Evolutionary conservation across 164 flowering plant species (phyloP), one percentile per base, ranked within the genome.

Genomic region (Protea cynaroides): DNA sequence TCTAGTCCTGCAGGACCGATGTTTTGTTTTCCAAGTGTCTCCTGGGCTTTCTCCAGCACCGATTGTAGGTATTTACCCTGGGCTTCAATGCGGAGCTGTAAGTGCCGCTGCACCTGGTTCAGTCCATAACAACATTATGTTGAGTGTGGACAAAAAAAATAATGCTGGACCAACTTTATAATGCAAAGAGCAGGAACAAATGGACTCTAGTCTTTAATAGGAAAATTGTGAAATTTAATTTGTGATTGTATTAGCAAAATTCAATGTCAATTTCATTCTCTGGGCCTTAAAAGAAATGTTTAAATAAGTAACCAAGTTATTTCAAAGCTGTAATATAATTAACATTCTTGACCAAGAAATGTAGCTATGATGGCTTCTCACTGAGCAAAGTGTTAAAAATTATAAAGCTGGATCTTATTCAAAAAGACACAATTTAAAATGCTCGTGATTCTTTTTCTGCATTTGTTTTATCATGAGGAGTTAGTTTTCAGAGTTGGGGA

Each of bases 31-130:
- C 90, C 97, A 46, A 92, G 86, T 7, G 97, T 87, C 38, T 86
- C 88, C 56, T 83, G 85, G 7, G 90, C 90, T 78, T 79, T 83
- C 72, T 86, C 88, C 61, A 86, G 72, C 56, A 86, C 85, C 14
- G 82, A 22, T 65, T 86, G 90, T 24, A 86, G 73, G 62, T 86
- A 86, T 66, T 82, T 83, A 13, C 87, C 87, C 66, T 82, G 86
- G 38, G 86, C 84, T 64, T 86, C 88, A 34, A 83, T 92, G 2
- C 92, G 82, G 19, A 87, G 89, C 74, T 92, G 97, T 56, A 92
- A 76, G 72, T 85, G 97, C 53, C 92, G 67, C 71, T 92, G 97
- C 25, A 91, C 96, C 97, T 91, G 76, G 44, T 64, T 54, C 65
- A 62, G 55, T 69, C 62, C 56, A 44, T 9, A 23, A 50, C 36